These are phyloP conservation scores for Brettanomyces sp. DNA, from an alignment of 805 yeast genomes.

Conservation along the genomic window DNA sequence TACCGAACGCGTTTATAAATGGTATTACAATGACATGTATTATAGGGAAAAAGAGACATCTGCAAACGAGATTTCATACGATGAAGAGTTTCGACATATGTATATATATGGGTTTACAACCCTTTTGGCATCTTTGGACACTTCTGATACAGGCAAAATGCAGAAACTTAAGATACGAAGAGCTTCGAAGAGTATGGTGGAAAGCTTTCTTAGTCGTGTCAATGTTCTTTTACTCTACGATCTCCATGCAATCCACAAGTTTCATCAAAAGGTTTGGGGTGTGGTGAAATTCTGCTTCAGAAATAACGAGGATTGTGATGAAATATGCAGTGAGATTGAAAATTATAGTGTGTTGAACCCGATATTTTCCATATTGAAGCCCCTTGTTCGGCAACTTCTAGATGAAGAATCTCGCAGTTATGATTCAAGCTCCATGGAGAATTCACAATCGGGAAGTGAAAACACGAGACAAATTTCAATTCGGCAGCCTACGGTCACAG, in stretches of 20 bases:
- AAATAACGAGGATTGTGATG: not conserved
- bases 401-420: not conserved
- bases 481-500: too few relatives aligned
- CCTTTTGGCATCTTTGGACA: constrained; percentile 9
- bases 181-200: constrained; percentile 12
- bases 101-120: constrained; percentile 14
- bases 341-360: constrained; percentile 17
- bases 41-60: constrained; percentile 6
- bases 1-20: constrained; percentile 4
- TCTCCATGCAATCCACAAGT: constrained; percentile 10
- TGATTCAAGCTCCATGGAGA: not conserved
- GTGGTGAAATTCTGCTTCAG: constrained; percentile 11
- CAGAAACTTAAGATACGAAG: constrained; percentile 5
- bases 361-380: constrained; percentile 18
- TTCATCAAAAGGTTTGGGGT: constrained; percentile 13
- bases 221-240: constrained; percentile 11
- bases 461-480: not conserved
- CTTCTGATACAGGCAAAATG: not conserved
- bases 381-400: constrained; percentile 1
- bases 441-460: not conserved
- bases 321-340: constrained; percentile 9
- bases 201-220: constrained; percentile 9
- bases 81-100: constrained; percentile 10
- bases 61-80: constrained; percentile 1
- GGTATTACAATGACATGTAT: constrained; percentile 10